Evolutionary conservation across 1,139 yeast species (phyloP).

Genomic region (Kodamaea derodonti): DNA sequence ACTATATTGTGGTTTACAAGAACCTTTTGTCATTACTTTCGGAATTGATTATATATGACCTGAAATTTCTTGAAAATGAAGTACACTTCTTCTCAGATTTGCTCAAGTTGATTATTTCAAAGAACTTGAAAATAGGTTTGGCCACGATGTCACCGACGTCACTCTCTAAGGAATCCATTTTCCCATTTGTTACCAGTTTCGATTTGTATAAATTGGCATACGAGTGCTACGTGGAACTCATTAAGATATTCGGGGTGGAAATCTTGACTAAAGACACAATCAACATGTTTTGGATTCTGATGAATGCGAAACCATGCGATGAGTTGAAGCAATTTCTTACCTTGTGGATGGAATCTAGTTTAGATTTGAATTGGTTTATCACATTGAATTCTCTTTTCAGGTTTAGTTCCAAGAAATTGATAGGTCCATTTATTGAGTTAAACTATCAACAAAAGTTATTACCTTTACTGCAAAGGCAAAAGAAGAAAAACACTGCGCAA

Average conservation of each 20-base stretch:
- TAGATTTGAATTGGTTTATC: slow-evolving; percentile 39
- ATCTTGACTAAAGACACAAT: slow-evolving; percentile 34
- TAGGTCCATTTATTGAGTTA: slow-evolving; percentile 36
- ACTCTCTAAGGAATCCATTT: slow-evolving; percentile 29
- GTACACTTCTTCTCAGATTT: slow-evolving; percentile 28
- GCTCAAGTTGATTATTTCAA: slow-evolving; percentile 31
- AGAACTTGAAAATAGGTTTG: slow-evolving; percentile 37
- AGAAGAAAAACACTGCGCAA: slow-evolving; percentile 30
- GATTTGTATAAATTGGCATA: slow-evolving; percentile 35
- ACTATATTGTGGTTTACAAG: slow-evolving; percentile 23
- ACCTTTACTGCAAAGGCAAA: slow-evolving; percentile 43
- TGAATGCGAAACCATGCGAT: slow-evolving; percentile 39
- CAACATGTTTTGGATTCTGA: slow-evolving; percentile 40
- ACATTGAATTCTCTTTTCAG: slow-evolving; percentile 37
- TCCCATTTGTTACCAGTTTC: slow-evolving; percentile 39
- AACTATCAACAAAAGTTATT: slow-evolving; percentile 41
- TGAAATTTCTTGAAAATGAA: slow-evolving; percentile 30
- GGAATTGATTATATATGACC: slow-evolving; percentile 41
- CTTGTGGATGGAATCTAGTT: slow-evolving; percentile 40
- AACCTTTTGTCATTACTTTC: slow-evolving; percentile 31
- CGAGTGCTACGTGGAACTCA: slow-evolving; percentile 37
- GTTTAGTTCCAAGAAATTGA: slow-evolving; percentile 34
- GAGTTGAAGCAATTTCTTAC: slow-evolving; percentile 31
- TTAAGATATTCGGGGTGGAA: slow-evolving; percentile 35
- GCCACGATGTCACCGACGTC: slow-evolving; percentile 34